These are phyloP conservation scores for Penicillium verhagenii DNA, from an alignment of 495 filamentous ascomycete species.

Conservation along the genomic window DNA sequence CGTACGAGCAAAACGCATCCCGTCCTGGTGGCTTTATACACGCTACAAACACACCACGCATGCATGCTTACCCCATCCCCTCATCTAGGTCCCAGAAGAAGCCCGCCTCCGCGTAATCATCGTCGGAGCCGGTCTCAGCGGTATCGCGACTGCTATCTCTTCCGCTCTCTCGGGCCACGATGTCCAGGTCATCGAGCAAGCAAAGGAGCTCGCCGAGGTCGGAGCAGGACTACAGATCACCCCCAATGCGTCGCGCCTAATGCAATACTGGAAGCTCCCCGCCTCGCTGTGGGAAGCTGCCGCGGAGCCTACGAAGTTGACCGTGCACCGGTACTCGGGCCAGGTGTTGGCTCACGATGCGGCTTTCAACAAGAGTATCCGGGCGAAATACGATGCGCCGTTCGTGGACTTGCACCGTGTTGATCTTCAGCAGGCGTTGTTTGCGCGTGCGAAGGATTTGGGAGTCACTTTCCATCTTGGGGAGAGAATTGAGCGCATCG, in stretches of 20 bases:
- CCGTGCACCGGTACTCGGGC: conserved; percentile 58
- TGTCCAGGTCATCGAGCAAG: conserved; percentile 62
- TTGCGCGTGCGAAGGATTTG: conserved; percentile 50
- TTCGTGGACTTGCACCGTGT: conserved; percentile 62
- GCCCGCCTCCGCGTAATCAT: conserved; percentile 30
- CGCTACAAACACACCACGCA: no score
- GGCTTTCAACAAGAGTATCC: conserved; percentile 41
- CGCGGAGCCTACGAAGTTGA: conserved; percentile 51
- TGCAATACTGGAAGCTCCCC: conserved; percentile 53
- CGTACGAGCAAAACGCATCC: not conserved
- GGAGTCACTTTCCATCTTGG: conserved; percentile 51
- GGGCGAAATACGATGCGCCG: conserved; percentile 45
- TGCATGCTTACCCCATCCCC: not conserved
- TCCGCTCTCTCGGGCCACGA: conserved; percentile 57
- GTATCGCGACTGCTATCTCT: conserved; percentile 63
- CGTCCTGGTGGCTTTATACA: not conserved
- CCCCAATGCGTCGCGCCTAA: conserved; percentile 54
- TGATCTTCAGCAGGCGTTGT: conserved; percentile 54
- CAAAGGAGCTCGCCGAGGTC: conserved; percentile 56
- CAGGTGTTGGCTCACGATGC: conserved; percentile 51
- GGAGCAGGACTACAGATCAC: conserved; percentile 57
- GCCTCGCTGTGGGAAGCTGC: conserved; percentile 44
- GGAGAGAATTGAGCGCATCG: conserved; percentile 43
- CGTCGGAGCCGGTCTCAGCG: conserved; percentile 54
- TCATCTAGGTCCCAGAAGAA: conserved; percentile 21